Base-by-base conservation (phyloP, 345 rosid genomes). In the Excoecaria cochinchinensis region DNA sequence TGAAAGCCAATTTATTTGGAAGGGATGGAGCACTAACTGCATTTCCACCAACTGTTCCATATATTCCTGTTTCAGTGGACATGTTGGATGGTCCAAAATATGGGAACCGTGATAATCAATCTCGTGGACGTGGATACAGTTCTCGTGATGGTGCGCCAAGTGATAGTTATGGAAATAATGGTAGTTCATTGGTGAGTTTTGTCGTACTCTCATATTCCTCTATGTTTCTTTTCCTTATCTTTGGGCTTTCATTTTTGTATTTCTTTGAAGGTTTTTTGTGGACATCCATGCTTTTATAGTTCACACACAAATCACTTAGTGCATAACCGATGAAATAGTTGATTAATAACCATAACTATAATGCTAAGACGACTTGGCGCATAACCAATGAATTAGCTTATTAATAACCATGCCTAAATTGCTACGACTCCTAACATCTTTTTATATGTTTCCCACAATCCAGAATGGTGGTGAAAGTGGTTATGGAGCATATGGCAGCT, bases 401-500 rank as follows among this genome's bases (percentile, higher is more conserved):
- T 19, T 13, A 31, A 11, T 57, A 68, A 25, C 24, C 47, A 17
- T 50, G 38, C 0, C 61, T 38, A 25, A 3, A 9, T 22, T 50
- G 70, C 19, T 39, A 50, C 11, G 60, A 21, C 47, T 53, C 47
- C 40, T 65, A 14, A 44, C 12, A 38, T 48, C 8, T 15, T 52
- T 52, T 69, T 52, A 10, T 52, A 5, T 39, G 57, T 36, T 9
- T 68, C 22, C 46, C n/a, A 17, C 15, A 22, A 21, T 65, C 51
- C 76, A 82, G 87, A 75, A 73, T 74, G 75, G 77, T 21, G 76
- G 84, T 47, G 87, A 81, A 81, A 70, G 71, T 75, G 70, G 74
- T 50, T 84, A 84, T 69, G 87, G 87, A 48, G 81, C 73, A 36
- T 84, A 84, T 62, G 77, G 87, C 50, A 74, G 73, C 62, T 73